Evolutionary conservation across 2,329 filamentous ascomycete genomes (phyloP).

Genomic region (Aureobasidium melanogenum): DNA sequence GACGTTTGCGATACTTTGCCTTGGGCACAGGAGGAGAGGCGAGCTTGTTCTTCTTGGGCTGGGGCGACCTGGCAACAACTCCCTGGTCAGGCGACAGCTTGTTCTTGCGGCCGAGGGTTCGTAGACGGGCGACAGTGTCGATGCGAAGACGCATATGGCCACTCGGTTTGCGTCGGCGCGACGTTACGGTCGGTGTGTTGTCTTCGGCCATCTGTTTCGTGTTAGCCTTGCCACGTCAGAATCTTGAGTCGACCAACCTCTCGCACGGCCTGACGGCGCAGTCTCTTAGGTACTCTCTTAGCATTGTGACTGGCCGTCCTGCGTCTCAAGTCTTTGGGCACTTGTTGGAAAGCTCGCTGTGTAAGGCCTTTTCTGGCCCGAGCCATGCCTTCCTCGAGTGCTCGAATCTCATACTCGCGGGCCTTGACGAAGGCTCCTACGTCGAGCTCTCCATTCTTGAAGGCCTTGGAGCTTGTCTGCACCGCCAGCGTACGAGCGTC

Average conservation of each 20-base stretch:
- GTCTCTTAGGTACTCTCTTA: slow-evolving; percentile 72
- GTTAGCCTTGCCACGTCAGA: neutral
- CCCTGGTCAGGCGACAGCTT: slow-evolving; percentile 21
- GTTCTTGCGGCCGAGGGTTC: slow-evolving; percentile 48
- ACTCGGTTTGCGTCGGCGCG: slow-evolving; percentile 51
- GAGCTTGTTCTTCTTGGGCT: slow-evolving; percentile 61
- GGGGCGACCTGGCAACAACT: slow-evolving; percentile 41
- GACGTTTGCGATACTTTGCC: slow-evolving; percentile 73
- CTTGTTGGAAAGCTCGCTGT: slow-evolving; percentile 78
- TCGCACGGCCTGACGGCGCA: slow-evolving; percentile 59
- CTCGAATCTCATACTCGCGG: slow-evolving; percentile 80
- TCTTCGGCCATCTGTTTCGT: slow-evolving; percentile 67
- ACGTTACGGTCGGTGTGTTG: slow-evolving; percentile 75
- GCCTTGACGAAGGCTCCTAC: slow-evolving; percentile 75
- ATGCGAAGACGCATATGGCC: slow-evolving; percentile 52
- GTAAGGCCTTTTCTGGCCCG: slow-evolving; percentile 56
- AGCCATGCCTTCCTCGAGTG: slow-evolving; percentile 73
- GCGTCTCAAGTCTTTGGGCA: slow-evolving; percentile 74
- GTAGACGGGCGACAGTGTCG: slow-evolving; percentile 66
- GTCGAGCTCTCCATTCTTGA: slow-evolving; percentile 68
- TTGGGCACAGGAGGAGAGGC: slow-evolving; percentile 54
- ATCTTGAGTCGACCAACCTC: slow-evolving; percentile 35
- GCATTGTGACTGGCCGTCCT: slow-evolving; percentile 93
- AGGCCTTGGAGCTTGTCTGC: slow-evolving; percentile 44
- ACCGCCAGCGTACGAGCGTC: slow-evolving; percentile 39